phyloP scores from a whole-genome alignment of 345 rosid species.

The Eucalyptus viminalis region DNA sequence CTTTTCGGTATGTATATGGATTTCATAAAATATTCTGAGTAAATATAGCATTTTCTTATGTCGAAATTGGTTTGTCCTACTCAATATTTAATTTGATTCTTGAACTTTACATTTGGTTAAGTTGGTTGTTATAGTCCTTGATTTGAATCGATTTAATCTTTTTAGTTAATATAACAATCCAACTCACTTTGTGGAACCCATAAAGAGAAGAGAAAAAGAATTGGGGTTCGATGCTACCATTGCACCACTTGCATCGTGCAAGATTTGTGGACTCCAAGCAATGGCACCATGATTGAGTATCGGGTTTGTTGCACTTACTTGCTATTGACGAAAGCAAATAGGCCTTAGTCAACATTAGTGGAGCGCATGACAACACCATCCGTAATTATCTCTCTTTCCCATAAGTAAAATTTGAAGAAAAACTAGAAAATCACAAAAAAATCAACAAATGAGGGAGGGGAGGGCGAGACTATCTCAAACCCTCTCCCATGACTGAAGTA shows the following conservation, averaged over 20 bases:
- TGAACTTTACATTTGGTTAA: neutral
- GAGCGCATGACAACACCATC: rapidly evolving
- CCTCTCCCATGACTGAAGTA: too few species aligned
- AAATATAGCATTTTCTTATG: neutral
- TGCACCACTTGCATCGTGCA: rapidly evolving
- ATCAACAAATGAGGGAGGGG: too few species aligned
- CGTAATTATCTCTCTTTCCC: rapidly evolving
- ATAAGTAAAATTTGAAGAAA: too few species aligned
- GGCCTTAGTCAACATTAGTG: rapidly evolving
- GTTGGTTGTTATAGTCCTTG: neutral
- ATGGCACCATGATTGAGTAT: too few species aligned
- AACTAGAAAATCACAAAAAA: too few species aligned
- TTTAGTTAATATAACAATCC: neutral
- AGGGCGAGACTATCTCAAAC: too few species aligned
- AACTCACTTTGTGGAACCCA: neutral
- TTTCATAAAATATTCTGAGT: neutral
- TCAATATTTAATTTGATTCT: neutral
- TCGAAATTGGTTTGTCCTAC: neutral
- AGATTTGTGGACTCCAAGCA: too few species aligned
- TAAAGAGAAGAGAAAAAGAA: neutral
- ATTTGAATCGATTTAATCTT: neutral
- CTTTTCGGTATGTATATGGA: rapidly evolving
- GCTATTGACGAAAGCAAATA: too few species aligned
- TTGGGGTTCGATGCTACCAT: neutral
- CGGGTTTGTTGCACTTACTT: too few species aligned